Evolutionary conservation across 1,284 basidiomycete species (phyloP).

Genomic region (Marasmius oreades): DNA sequence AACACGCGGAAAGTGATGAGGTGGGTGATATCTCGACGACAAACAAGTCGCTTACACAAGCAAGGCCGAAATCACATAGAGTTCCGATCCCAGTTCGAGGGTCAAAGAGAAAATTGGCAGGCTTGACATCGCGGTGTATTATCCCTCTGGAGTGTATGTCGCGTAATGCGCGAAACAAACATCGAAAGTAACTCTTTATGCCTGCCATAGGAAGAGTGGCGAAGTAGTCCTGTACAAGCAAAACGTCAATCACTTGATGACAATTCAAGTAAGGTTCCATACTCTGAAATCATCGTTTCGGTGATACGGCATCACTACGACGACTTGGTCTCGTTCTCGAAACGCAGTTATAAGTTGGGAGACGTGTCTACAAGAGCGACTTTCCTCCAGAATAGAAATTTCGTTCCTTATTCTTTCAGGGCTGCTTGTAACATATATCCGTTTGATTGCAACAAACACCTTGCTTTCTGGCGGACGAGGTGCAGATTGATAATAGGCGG

Average conservation of each 20-base stretch:
- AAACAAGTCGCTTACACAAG: conserved; percentile 59
- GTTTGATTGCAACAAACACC: conserved; percentile 91
- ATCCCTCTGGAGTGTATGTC: conserved; percentile 89
- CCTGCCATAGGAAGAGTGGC: conserved; percentile 65
- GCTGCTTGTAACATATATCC: conserved; percentile 95
- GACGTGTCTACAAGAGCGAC: conserved; percentile 78
- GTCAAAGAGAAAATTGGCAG: conserved; percentile 97
- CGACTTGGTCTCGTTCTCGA: conserved; percentile 88
- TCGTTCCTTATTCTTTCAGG: conserved; percentile 94
- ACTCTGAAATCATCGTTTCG: conserved; percentile 92
- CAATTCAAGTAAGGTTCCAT: conserved; percentile 11
- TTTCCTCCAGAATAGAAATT: conserved; percentile 87
- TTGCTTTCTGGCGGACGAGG: conserved; percentile 40
- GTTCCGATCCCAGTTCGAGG: conserved; percentile 81
- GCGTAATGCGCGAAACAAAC: conserved; percentile 86
- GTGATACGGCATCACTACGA: conserved; percentile 94
- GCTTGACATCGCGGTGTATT: conserved; percentile 97
- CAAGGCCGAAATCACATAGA: conserved; percentile 94
- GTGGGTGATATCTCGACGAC: conserved; percentile 1
- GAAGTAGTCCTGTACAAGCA: conserved; percentile 64
- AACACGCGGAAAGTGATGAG: not conserved
- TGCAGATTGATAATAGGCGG: conserved; percentile 56
- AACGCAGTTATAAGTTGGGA: conserved; percentile 96
- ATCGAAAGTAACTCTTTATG: conserved; percentile 87
- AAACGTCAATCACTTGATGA: not conserved